Evolutionary conservation across 805 yeast genomes (phyloP).

Genomic region (Candida succiphila): DNA sequence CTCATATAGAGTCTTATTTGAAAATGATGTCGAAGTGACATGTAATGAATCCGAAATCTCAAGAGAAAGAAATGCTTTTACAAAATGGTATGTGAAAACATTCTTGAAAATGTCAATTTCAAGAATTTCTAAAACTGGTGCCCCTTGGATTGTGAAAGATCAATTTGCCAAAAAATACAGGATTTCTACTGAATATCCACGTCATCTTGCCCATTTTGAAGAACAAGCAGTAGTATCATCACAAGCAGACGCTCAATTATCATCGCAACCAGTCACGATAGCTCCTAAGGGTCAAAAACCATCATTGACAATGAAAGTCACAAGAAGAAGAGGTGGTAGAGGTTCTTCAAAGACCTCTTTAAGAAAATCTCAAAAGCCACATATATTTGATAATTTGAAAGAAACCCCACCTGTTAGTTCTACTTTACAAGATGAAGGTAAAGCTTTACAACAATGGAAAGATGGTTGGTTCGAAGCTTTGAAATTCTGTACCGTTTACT

Average conservation of each 20-base stretch:
- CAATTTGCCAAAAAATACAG: constrained; percentile 63
- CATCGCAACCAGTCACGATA: too few relatives aligned
- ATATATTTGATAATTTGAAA: constrained; percentile 22
- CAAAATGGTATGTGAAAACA: constrained; percentile 86
- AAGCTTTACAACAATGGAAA: constrained; percentile 39
- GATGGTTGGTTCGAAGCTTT: constrained; percentile 41
- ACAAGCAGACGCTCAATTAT: not conserved
- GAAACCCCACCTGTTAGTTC: constrained; percentile 25
- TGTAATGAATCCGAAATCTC: constrained; percentile 66
- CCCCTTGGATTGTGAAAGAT: constrained; percentile 90
- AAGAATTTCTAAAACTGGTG: constrained; percentile 76
- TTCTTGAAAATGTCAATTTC: constrained; percentile 71
- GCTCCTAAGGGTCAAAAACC: constrained; percentile 1
- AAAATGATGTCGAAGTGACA: constrained; percentile 43
- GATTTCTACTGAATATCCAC: constrained; percentile 52
- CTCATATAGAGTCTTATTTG: constrained; percentile 62
- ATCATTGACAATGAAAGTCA: not conserved
- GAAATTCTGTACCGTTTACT: constrained; percentile 35
- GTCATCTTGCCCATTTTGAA: constrained; percentile 32
- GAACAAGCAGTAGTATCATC: not conserved
- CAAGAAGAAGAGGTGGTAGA: not conserved
- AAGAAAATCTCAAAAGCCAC: constrained; percentile 2
- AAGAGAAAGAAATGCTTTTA: constrained; percentile 79
- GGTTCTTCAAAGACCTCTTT: not conserved
- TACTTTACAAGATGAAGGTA: constrained; percentile 27